These are phyloP conservation scores for Monascus ruber DNA, from an alignment of 2,329 filamentous ascomycete species.

Conservation along the genomic window DNA sequence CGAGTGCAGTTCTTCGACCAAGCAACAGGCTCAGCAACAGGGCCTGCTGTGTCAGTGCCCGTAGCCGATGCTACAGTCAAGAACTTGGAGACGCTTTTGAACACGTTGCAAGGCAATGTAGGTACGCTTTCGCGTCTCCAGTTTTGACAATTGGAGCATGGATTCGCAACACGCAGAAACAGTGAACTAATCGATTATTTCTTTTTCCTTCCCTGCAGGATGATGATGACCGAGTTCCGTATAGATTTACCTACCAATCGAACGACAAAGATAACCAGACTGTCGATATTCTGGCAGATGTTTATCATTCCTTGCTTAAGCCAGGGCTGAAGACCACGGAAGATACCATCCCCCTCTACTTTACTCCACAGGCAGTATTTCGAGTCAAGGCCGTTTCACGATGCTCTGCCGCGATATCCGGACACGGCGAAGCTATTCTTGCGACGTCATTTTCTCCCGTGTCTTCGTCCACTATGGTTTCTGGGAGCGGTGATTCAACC, in stretches of 20 bases:
- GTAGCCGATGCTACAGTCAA: constrained; percentile 77
- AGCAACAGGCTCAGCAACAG: constrained; percentile 57
- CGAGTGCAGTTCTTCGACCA: constrained; percentile 82
- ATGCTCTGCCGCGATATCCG: constrained; percentile 77
- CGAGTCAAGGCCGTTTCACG: constrained; percentile 83
- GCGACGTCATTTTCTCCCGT: constrained; percentile 75
- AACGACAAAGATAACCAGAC: constrained; percentile 24
- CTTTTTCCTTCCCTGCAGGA: constrained; percentile 28
- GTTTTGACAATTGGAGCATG: not conserved
- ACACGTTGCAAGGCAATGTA: constrained; percentile 70
- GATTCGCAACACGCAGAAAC: too few species aligned
- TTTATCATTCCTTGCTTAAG: constrained; percentile 42
- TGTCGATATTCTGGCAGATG: constrained; percentile 35
- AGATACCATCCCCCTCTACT: constrained; percentile 51
- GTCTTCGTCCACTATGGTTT: constrained; percentile 66
- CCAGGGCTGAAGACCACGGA: constrained; percentile 46
- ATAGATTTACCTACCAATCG: constrained; percentile 51
- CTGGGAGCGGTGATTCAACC: constrained; percentile 81
- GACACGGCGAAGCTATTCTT: constrained; percentile 85
- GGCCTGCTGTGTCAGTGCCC: constrained; percentile 61
- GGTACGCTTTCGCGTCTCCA: constrained; percentile 11
- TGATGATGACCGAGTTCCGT: constrained; percentile 51
- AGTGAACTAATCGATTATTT: not conserved
- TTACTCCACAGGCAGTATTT: constrained; percentile 82
- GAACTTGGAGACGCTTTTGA: constrained; percentile 78